Conservation (phyloP, 2,329 filamentous ascomycete genomes). For the Rhynchosporium graminicola region DNA sequence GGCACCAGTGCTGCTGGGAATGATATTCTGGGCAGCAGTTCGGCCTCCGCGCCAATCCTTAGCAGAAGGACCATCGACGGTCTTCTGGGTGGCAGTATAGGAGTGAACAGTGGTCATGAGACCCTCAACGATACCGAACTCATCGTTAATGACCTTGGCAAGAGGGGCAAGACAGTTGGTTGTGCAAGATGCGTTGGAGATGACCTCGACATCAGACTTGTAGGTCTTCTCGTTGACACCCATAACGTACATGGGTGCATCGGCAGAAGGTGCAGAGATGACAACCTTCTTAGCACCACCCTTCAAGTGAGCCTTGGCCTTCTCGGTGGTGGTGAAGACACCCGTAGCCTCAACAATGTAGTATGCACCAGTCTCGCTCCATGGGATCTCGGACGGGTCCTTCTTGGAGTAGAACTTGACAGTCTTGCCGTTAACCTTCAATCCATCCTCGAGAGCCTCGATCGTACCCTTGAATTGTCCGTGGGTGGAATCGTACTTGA, state of each 20-base stretch:
- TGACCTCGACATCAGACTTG: conserved; percentile 85
- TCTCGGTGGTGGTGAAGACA: conserved; percentile 98
- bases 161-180: conserved; percentile 99
- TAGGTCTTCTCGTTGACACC: conserved; percentile 96
- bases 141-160: conserved; percentile 99
- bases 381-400: conserved; percentile 88
- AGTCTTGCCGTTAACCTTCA: conserved; percentile 91
- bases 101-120: conserved; percentile 99
- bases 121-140: conserved; percentile 96
- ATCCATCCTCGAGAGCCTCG: conserved; percentile 64
- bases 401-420: conserved; percentile 93
- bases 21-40: conserved; percentile 99
- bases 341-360: conserved; percentile 98
- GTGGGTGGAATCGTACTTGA: conserved; percentile 99
- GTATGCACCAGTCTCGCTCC: conserved; percentile 81
- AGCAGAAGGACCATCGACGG: conserved; percentile 92
- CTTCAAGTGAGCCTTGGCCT: conserved; percentile 91
- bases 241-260: conserved; percentile 99
- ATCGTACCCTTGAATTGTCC: conserved; percentile 94
- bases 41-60: conserved; percentile 99
- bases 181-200: conserved; percentile 99
- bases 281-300: conserved; percentile 98
- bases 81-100: conserved; percentile 99
- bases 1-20: conserved; percentile 97
- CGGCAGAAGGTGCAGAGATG: conserved; percentile 88